phyloP scores from a whole-genome alignment of 805 yeast species.

The Metschnikowia lachancei region DNA sequence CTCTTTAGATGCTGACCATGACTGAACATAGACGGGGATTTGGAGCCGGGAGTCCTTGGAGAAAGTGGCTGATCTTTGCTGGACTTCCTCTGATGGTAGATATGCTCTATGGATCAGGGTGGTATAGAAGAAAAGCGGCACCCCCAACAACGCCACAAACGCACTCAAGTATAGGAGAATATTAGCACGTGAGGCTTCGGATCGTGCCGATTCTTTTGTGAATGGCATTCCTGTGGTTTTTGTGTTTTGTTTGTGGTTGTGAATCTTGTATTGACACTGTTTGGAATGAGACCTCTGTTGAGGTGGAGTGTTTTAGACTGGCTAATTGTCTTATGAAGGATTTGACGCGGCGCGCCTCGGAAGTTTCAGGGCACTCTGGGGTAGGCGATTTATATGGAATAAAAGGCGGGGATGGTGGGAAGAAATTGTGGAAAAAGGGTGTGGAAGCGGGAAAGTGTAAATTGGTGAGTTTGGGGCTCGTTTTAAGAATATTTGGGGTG shows the following conservation, averaged over 20 bases:
- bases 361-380: too few species aligned
- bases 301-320: too few species aligned
- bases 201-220: conserved; percentile 13
- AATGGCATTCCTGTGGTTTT: conserved; percentile 1
- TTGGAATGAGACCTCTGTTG: too few species aligned
- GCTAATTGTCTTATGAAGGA: too few species aligned
- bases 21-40: conserved; percentile 45
- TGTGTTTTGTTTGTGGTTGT: neutral
- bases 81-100: conserved; percentile 49
- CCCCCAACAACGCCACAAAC: conserved; percentile 38
- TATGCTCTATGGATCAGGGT: conserved; percentile 63
- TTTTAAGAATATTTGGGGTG: too few species aligned
- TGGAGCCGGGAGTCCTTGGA: conserved; percentile 25
- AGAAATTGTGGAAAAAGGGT: too few species aligned
- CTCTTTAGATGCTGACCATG: conserved; percentile 19
- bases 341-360: too few species aligned
- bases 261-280: neutral
- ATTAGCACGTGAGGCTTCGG: conserved; percentile 10
- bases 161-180: conserved; percentile 18
- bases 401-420: too few species aligned
- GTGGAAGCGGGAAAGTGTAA: too few species aligned
- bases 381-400: too few species aligned
- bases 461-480: too few species aligned
- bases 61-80: conserved; percentile 25
- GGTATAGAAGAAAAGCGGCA: conserved; percentile 59